Conservation (phyloP, 2,329 filamentous ascomycete genomes). For the Dothideomycetes sp. region DNA sequence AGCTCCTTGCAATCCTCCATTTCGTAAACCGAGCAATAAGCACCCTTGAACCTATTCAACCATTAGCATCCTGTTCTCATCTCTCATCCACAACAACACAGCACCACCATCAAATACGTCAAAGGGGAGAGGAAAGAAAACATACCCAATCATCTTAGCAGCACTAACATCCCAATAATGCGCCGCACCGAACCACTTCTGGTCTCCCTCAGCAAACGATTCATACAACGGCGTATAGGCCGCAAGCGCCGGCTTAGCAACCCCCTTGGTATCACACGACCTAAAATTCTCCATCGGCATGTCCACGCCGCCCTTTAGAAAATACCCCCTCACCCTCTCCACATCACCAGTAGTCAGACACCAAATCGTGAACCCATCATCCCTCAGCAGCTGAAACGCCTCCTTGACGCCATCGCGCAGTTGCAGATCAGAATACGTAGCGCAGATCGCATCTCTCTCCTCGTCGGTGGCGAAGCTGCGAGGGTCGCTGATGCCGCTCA, state of each 20-base stretch:
- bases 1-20: constrained; percentile 39
- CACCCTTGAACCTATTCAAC: constrained; percentile 32
- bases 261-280: constrained; percentile 36
- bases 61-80: neutral
- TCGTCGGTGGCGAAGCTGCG: constrained; percentile 30
- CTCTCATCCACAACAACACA: neutral
- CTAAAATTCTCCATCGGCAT: constrained; percentile 42
- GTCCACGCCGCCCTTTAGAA: constrained; percentile 35
- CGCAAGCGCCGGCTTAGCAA: constrained; percentile 40
- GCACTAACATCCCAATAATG: constrained; percentile 50
- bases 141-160: constrained; percentile 34
- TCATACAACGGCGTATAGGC: constrained; percentile 36
- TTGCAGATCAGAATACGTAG: constrained; percentile 23
- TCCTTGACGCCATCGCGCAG: constrained; percentile 30
- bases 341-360: constrained; percentile 42
- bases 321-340: constrained; percentile 41
- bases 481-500: constrained; percentile 33
- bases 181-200: constrained; percentile 47
- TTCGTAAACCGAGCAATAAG: constrained; percentile 44
- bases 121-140: no score
- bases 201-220: constrained; percentile 25
- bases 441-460: constrained; percentile 29
- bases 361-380: constrained; percentile 42
- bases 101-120: no score
- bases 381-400: constrained; percentile 31